Evolutionary conservation across 306 rosid genomes (phyloP), one percentile per base, ranked within the genome.

Genomic region (Hippophae tibetana): DNA sequence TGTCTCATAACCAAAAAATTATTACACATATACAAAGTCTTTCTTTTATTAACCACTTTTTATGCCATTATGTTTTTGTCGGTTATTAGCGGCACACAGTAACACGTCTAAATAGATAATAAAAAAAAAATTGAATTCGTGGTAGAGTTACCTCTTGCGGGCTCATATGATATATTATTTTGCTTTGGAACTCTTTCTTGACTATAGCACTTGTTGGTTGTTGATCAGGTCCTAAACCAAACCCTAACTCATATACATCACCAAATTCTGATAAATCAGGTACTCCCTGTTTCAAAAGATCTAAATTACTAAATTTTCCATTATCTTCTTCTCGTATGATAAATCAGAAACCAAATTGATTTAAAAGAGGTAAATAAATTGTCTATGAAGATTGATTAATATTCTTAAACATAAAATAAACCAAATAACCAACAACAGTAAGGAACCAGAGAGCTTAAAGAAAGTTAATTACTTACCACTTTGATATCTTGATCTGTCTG

Each of bases 201-300:
- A 54, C 43, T 3, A 47, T 47, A 38, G 54, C 27, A 10, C 67
- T 52, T 2, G 65, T 68, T 14, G 73, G 73, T 13, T 61, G 50
- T 27, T 61, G 40, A 42, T 60, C 49, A 31, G 26, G 48, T 26
- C 68, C 42, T 6, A 52, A 45, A 9, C 67, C 58, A 23, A 13
- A 50, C 3, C 52, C 56, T 5, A 25, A n/a, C 14, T 65, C n/a
- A 52, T 0, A 10, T 8, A 70, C 54, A 14, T 60, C 23, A 10
- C 75, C 79, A 44, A 60, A 65, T 52, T 40, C 63, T 0, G 72
- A 55, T 9, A 70, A 43, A 41, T 70, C 69, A n/a, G 76, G 80
- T 2, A 1, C 44, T 14, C 63, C 80, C 75, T 69, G 53, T 63
- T 59, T 14, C 55, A 31, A 5, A 31, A 2, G 44, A 3, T 40